A percentile compares a stretch with the other conserved stretches of the same genome.
phyloP scores from a whole-genome alignment of 345 rosid species.

The Garcia nutans region DNA sequence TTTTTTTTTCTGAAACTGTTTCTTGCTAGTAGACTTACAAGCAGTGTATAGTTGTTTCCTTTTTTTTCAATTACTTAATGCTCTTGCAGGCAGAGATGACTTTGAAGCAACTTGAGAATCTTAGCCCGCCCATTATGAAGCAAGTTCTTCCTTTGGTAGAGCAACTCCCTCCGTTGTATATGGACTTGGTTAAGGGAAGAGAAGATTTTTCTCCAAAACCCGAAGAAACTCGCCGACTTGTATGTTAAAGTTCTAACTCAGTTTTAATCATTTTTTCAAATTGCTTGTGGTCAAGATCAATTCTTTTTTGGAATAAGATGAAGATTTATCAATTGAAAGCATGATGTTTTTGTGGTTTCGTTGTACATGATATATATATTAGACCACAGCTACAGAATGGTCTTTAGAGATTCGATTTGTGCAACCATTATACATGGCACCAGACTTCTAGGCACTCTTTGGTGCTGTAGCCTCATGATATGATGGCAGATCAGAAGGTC shows the following conservation, averaged over 20 bases:
- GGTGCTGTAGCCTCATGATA: background rate
- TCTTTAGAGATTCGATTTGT: background rate
- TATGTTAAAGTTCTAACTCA: constrained; percentile 40
- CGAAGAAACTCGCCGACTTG: constrained; percentile 93
- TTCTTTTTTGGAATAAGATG: background rate
- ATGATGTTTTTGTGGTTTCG: too few relatives aligned
- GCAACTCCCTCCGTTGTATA: constrained; percentile 94
- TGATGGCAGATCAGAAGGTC: background rate
- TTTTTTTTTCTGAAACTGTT: background rate
- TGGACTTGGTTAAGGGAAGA: constrained; percentile 90
- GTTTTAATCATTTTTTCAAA: background rate
- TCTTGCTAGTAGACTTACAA: background rate
- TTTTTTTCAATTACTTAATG: constrained; percentile 4
- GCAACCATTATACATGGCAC: background rate
- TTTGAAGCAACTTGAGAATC: constrained; percentile 78
- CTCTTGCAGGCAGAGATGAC: constrained; percentile 91
- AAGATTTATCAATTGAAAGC: background rate
- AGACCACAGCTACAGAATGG: too few relatives aligned
- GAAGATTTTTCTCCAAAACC: constrained; percentile 95
- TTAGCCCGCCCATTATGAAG: constrained; percentile 92
- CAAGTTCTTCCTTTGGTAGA: constrained; percentile 92
- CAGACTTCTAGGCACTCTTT: background rate
- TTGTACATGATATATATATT: too few relatives aligned
- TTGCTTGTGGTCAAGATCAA: background rate
- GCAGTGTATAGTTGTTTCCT: background rate